Evolutionary conservation across 2,329 filamentous ascomycete genomes (phyloP), one percentile per base, ranked within the genome.

Genomic region (Cladophialophora psammophila): DNA sequence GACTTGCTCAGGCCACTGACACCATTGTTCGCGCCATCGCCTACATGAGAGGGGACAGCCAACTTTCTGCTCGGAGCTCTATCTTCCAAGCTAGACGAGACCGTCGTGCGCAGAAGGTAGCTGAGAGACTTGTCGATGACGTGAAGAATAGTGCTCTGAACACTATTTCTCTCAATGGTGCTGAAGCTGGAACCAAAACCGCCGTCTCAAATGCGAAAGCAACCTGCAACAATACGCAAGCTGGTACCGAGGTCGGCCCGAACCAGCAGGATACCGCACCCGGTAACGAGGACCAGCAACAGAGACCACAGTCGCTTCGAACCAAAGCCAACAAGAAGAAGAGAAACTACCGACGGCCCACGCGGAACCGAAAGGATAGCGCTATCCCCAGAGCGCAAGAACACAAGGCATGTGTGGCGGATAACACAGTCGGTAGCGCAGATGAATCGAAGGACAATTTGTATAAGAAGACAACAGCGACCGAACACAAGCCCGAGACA

Each of bases 31-130:
- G 63, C 20, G 63, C 56, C 18, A 35, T 62, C 26, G 52, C 50
- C 38, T 65, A 65, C 63, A 62, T 65, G 40, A 60, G 57, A 58
- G 63, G 59, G 10, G 59, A 36, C 13, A 61, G 48, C 32, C 48
- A 53, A 31, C 36, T 50, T 53, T 36, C 50, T 35, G 32, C 59
- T 20, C 50, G 52, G 8, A 61, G 45, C 26, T 45, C 59, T 34
- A 61, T 61, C 32, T 38, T 31, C 6, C 38, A 38, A 26, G 59
- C 59, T 31, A 61, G 48, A 40, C 59, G 31, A 20, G 59, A 61
- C 35, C 59, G 59, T 15, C 59, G 59, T 61, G 59, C 45, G 9
- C 42, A 42, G 18, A 61, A 53, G 38, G 35, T 35, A 10, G 59
- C 48, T 32, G 34, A 61, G 35, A 32, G 32, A 34, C 32, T 34